phyloP scores from a whole-genome alignment of 495 filamentous ascomycete species.

The Penicillium steckii region DNA sequence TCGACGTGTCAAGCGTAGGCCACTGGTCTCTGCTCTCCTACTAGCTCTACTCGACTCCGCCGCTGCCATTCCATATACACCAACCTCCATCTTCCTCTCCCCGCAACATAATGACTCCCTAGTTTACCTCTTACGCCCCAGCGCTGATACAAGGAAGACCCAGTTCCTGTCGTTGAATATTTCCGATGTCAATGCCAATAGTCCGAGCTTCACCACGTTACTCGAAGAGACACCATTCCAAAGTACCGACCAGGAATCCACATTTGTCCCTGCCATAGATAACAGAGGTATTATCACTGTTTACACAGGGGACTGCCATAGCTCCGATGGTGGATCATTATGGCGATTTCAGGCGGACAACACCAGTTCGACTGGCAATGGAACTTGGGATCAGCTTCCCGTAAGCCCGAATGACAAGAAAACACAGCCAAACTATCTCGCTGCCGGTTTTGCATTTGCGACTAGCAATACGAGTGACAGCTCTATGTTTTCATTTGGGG shows the following conservation, averaged over 20 bases:
- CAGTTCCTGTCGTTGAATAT: conserved; percentile 65
- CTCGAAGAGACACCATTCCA: conserved; percentile 67
- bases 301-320: conserved; percentile 65
- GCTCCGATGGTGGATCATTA: conserved; percentile 35
- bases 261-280: conserved; percentile 65
- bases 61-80: conserved; percentile 67
- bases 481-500: conserved; percentile 75
- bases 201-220: conserved; percentile 55
- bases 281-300: conserved; percentile 65
- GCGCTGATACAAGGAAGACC: conserved; percentile 35
- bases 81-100: conserved; percentile 64
- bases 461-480: conserved; percentile 46
- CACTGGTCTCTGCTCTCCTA: conserved; percentile 17
- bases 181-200: conserved; percentile 51
- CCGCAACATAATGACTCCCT: conserved; percentile 45
- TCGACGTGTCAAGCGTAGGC: conserved; percentile 15
- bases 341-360: conserved; percentile 56
- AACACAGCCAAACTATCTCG: conserved; percentile 62
- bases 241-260: conserved; percentile 31
- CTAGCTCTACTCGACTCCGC: conserved; percentile 16
- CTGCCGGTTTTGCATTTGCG: conserved; percentile 66
- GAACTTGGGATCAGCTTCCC: conserved; percentile 51
- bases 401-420: conserved; percentile 27
- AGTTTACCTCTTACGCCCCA: conserved; percentile 61
- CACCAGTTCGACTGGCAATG: conserved; percentile 44